Conservation (phyloP, 805 yeast genomes). For the Candida manassasensis region DNA sequence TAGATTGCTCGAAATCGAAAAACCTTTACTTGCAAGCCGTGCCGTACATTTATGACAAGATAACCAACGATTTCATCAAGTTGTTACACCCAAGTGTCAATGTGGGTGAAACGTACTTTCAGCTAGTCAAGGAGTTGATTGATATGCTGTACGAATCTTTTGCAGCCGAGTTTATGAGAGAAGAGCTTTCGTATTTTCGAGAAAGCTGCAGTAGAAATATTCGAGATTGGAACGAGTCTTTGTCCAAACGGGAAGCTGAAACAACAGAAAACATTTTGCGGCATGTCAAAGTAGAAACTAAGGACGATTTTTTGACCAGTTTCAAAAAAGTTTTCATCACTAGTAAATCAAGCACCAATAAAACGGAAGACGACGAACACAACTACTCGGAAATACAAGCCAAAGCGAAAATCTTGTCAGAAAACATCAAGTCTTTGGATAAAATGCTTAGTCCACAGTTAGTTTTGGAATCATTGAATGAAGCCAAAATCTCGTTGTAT, state of each 20-base stretch:
- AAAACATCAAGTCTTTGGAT: constrained; percentile 71
- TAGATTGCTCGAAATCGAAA: constrained; percentile 23
- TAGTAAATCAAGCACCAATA: constrained; percentile 26
- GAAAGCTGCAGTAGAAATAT: constrained; percentile 20
- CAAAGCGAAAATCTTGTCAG: constrained; percentile 68
- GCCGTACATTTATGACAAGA: constrained; percentile 34
- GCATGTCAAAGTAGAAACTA: constrained; percentile 45
- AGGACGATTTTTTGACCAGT: constrained; percentile 56
- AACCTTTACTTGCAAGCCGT: constrained; percentile 31
- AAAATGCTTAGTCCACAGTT: constrained; percentile 77
- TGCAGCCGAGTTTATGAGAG: constrained; percentile 36
- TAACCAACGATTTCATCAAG: constrained; percentile 22
- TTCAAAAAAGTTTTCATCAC: constrained; percentile 58
- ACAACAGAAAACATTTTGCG: constrained; percentile 45
- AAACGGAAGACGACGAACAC: constrained; percentile 19
- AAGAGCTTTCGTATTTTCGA: constrained; percentile 28
- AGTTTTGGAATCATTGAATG: constrained; percentile 64
- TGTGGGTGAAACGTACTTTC: constrained; percentile 32
- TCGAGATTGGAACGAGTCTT: constrained; percentile 28
- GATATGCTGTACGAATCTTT: constrained; percentile 40
- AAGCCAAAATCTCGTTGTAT: constrained; percentile 60
- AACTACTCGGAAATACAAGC: constrained; percentile 70
- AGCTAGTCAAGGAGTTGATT: constrained; percentile 30
- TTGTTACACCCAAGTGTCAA: constrained; percentile 27
- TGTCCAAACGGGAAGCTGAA: constrained; percentile 43